Percentiles rank a stretch among this genome's conserved stretches.
Conservation (phyloP, 371 early-diverging fungal genomes). For the Mortierella sp. region DNA sequence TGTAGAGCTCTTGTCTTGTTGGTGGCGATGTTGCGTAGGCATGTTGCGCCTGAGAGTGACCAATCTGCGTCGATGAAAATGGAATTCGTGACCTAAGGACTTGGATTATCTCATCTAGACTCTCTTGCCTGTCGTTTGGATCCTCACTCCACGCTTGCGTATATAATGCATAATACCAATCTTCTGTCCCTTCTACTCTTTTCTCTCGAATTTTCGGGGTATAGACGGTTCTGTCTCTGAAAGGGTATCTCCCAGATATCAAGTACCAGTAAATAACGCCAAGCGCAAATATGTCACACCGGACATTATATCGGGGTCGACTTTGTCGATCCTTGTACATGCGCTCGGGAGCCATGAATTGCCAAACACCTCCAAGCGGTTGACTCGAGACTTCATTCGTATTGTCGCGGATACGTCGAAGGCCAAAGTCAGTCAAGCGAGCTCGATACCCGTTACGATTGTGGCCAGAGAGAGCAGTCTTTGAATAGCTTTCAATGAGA, state of each 20-base stretch:
- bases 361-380: conserved; percentile 39
- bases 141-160: conserved; percentile 45
- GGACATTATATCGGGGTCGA: conserved; percentile 37
- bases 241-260: conserved; percentile 40
- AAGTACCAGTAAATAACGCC: conserved; percentile 51
- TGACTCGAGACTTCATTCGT: conserved; percentile 47
- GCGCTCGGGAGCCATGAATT: conserved; percentile 54
- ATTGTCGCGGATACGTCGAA: conserved; percentile 37
- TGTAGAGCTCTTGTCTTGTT: background rate
- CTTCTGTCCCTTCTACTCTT: conserved; percentile 28
- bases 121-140: conserved; percentile 33
- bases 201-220: conserved; percentile 21
- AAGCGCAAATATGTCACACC: conserved; percentile 49
- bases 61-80: background rate
- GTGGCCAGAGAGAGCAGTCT: background rate
- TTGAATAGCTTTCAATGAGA: conserved; percentile 27
- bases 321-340: conserved; percentile 29
- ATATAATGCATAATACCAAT: conserved; percentile 38
- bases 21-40: background rate
- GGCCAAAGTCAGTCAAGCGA: conserved; percentile 52
- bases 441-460: conserved; percentile 30
- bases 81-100: conserved; percentile 27
- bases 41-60: background rate
- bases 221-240: conserved; percentile 17
- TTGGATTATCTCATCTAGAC: conserved; percentile 33